Percentiles rank a stretch among this genome's conserved stretches.
Evolutionary conservation across 2,329 filamentous ascomycete species (phyloP).

Genomic region (Trichoderma sp.): DNA sequence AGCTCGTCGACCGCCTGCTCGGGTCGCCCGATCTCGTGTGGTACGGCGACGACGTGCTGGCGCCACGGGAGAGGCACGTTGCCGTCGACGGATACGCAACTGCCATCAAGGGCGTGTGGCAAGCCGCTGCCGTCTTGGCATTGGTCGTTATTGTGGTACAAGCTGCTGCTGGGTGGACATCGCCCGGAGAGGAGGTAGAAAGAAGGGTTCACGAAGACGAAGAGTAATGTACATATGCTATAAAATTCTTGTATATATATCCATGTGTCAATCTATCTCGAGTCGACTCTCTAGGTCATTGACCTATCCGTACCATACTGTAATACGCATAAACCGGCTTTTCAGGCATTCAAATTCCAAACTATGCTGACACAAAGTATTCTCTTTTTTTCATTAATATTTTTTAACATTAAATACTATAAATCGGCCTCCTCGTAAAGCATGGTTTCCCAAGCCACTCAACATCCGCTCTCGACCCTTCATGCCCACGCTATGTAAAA

Average conservation of each 20-base stretch:
- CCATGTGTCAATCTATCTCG: background rate
- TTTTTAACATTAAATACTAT: background rate
- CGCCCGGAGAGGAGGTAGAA: slow-evolving; percentile 35
- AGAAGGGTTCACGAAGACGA: slow-evolving; percentile 34
- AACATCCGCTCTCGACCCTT: background rate
- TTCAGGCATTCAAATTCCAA: background rate
- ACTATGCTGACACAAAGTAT: background rate
- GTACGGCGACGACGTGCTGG: slow-evolving; percentile 41
- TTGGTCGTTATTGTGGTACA: slow-evolving; percentile 49
- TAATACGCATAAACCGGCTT: background rate
- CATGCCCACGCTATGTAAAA: background rate
- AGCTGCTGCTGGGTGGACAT: slow-evolving; percentile 54
- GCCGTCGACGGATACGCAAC: slow-evolving; percentile 51
- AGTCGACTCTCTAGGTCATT: background rate
- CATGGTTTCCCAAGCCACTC: background rate
- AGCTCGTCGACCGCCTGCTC: slow-evolving; percentile 49
- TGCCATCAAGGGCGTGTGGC: slow-evolving; percentile 49
- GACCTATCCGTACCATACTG: background rate
- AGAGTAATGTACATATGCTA: background rate
- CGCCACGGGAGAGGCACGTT: slow-evolving; percentile 43
- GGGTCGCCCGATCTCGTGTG: slow-evolving; percentile 55
- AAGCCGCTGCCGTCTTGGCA: slow-evolving; percentile 46
- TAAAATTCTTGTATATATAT: background rate
- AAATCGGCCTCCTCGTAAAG: background rate
- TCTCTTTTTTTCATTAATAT: background rate